These are phyloP conservation scores for Phytophthora podocarpi DNA, from an alignment of 352 stramenopile genomes.

Conservation along the genomic window DNA sequence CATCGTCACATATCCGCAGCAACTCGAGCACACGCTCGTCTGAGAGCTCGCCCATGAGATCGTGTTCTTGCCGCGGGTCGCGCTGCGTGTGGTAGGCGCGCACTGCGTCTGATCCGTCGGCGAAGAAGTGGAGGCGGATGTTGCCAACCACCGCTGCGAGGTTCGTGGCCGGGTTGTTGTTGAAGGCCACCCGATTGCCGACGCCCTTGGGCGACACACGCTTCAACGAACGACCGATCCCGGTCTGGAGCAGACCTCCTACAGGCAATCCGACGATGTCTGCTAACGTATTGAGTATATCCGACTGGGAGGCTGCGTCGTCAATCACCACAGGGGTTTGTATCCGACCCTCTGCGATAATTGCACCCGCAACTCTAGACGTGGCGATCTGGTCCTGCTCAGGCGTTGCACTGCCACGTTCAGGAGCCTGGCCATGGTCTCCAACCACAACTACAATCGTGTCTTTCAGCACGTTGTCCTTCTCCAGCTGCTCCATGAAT, in stretches of 20 bases:
- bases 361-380: conserved; percentile 48
- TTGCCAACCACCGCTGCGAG: conserved; percentile 57
- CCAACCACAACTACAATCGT: conserved; percentile 69
- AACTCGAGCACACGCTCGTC: conserved; percentile 33
- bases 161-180: conserved; percentile 63
- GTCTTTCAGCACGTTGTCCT: conserved; percentile 59
- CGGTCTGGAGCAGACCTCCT: conserved; percentile 56
- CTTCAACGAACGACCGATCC: conserved; percentile 67
- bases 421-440: conserved; percentile 69
- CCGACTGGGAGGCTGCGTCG: conserved; percentile 52
- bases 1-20: conserved; percentile 44
- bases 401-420: conserved; percentile 47
- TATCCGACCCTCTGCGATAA: conserved; percentile 66
- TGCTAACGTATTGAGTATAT: conserved; percentile 68
- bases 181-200: conserved; percentile 45
- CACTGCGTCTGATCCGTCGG: conserved; percentile 52
- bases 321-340: conserved; percentile 45
- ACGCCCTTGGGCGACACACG: conserved; percentile 38
- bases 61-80: conserved; percentile 47
- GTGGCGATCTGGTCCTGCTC: conserved; percentile 56
- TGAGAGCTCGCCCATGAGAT: conserved; percentile 50
- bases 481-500: conserved; percentile 64
- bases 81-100: conserved; percentile 52
- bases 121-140: conserved; percentile 60
- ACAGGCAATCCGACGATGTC: conserved; percentile 65